phyloP scores from a whole-genome alignment of 2,329 filamentous ascomycete species.

The Penicillium sp. region DNA sequence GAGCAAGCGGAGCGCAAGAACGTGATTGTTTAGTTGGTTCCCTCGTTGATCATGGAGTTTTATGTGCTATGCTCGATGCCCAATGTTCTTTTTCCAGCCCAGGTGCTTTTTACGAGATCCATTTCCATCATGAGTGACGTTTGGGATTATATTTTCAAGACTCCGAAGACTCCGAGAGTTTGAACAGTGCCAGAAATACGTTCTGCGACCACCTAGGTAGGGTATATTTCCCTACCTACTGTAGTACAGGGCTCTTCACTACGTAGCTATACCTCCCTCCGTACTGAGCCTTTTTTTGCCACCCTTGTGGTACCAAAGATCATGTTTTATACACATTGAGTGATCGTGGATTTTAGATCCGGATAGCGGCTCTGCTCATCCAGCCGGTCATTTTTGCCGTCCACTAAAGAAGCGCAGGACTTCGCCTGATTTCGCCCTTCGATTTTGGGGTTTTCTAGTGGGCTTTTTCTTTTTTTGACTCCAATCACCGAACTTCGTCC shows the following conservation, averaged over 20 bases:
- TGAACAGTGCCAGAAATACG: too few species aligned
- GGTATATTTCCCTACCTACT: too few species aligned
- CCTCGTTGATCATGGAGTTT: neutral
- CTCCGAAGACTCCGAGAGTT: neutral
- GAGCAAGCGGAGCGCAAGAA: constrained; percentile 30
- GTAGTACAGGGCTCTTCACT: too few species aligned
- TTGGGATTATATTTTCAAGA: neutral
- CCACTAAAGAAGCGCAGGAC: constrained; percentile 6
- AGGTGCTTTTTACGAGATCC: too few species aligned
- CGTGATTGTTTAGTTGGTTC: constrained; percentile 20
- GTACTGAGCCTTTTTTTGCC: neutral
- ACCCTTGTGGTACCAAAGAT: neutral
- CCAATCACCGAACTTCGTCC: neutral
- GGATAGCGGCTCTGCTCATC: constrained; percentile 11
- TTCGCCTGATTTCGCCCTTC: neutral
- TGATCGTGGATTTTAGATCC: constrained; percentile 3
- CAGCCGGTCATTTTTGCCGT: constrained; percentile 14
- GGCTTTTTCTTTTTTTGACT: neutral
- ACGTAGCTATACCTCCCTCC: too few species aligned
- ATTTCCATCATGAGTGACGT: neutral
- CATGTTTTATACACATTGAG: neutral
- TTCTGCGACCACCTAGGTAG: too few species aligned
- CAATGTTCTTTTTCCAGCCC: too few species aligned
- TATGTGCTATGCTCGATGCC: neutral
- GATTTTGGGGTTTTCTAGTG: neutral